These are phyloP conservation scores for Penicillium sp. DNA, from an alignment of 2,329 filamentous ascomycete genomes.

Conservation along the genomic window DNA sequence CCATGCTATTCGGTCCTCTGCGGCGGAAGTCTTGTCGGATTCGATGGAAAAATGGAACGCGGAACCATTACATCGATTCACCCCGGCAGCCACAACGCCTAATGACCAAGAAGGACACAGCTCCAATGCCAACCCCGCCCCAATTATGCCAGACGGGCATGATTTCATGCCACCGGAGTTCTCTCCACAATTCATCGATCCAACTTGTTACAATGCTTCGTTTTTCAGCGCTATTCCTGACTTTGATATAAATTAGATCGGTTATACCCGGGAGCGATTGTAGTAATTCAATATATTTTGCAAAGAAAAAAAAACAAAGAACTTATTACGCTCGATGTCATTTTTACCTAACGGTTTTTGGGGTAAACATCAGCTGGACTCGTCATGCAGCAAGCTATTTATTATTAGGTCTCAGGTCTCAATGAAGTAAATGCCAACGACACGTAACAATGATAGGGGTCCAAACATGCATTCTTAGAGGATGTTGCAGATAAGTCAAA, in stretches of 20 bases:
- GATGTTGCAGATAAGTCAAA: neutral
- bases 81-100: conserved; percentile 21
- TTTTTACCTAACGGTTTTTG: neutral
- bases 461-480: neutral
- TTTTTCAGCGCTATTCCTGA: conserved; percentile 31
- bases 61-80: conserved; percentile 26
- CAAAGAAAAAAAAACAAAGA: neutral
- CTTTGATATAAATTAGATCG: conserved; percentile 25
- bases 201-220: conserved; percentile 33
- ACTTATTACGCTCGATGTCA: neutral
- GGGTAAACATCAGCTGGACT: neutral
- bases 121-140: conserved; percentile 13
- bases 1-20: conserved; percentile 27
- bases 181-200: conserved; percentile 31
- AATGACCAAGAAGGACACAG: conserved; percentile 18
- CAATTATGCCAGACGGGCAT: conserved; percentile 25
- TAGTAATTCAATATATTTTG: neutral
- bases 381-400: neutral
- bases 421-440: neutral
- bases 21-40: conserved; percentile 31
- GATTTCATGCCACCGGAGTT: conserved; percentile 30
- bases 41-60: conserved; percentile 31
- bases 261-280: neutral
- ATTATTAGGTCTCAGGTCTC: neutral
- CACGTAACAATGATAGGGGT: conserved; percentile 4